Evolutionary conservation across 768 basidiomycete species (phyloP), one percentile per base, ranked within the genome.

Genomic region (Rubroboletus pulcherrimus): DNA sequence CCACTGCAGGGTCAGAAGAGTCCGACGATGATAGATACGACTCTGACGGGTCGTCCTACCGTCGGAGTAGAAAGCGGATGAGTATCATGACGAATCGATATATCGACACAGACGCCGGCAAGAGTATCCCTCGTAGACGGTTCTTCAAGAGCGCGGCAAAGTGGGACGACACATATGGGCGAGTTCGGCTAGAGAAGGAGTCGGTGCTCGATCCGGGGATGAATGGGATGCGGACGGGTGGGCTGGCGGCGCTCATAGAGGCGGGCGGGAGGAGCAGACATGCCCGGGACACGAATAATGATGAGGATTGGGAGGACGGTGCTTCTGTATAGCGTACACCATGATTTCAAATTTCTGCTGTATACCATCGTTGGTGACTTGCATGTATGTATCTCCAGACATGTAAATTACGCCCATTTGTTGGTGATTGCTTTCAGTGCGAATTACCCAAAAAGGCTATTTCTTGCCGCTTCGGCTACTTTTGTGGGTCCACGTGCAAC

Each of bases 51-150:
- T 81, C 82, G 9, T 64, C 75, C 17, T 65, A 65, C 26, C 70
- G 66, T 17, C 64, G 68, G 24, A 71, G 71, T 35, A 77, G 76
- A 61, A 82, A 81, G 59, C 81, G 84, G 53, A 89, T 90, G 85
- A 88, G 85, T 60, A 75, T 89, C 45, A 50, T 86, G 47, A 86
- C 85, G 17, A 82, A 81, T 55, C 77, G 81, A 52, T 83, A 80
- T 58, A 74, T 80, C 54, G 81, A 85, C 41, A 72, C 78, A 0
- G 73, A 78, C 11, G 54, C 57, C 15, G 65, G 73, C 52, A 70
- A 64, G 47, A 63, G 40, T 7, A 48, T 59, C 10, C 63, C 73
- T 10, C 78, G 76, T 53, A 67, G 86, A 49, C 74, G 79, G 49
- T 87, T 88, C 69, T 88, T 87, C 74, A 78, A 79, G 63, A 82